phyloP scores from a whole-genome alignment of 306 rosid species.

The Psophocarpus tetragonolobus region DNA sequence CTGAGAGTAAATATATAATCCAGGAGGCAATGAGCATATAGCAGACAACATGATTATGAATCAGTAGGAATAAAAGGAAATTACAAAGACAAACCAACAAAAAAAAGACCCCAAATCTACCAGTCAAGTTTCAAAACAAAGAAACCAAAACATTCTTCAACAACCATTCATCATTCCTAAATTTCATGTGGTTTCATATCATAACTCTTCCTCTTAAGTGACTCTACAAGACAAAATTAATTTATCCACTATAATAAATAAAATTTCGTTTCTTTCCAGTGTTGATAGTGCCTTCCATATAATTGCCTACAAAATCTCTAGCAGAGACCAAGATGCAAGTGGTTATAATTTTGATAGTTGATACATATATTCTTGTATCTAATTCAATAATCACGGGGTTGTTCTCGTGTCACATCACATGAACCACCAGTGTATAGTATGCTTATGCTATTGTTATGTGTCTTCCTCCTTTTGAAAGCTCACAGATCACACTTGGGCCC shows the following conservation, averaged over 20 bases:
- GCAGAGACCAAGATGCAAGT: not conserved
- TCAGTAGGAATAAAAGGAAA: not conserved
- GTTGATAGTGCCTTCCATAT: not conserved
- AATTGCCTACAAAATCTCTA: not conserved
- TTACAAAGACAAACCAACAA: constrained; percentile 15
- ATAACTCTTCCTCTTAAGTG: no score
- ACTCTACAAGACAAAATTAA: not conserved
- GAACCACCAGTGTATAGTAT: not conserved
- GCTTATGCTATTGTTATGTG: not conserved
- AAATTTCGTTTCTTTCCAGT: not conserved
- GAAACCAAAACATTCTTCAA: constrained; percentile 16
- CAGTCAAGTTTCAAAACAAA: constrained; percentile 3
- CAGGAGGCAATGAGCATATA: not conserved
- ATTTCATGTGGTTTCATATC: constrained; percentile 1
- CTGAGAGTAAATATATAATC: not conserved
- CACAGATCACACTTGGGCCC: constrained; percentile 11
- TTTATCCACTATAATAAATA: not conserved
- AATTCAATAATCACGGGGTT: not conserved
- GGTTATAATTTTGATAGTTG: not conserved
- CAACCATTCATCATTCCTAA: constrained; percentile 25
- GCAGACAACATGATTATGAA: constrained; percentile 12
- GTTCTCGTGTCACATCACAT: constrained; percentile 1
- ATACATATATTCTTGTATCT: constrained; percentile 5
- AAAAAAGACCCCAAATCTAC: not conserved
- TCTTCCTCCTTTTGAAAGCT: constrained; percentile 13